A percentile compares a stretch with the other conserved stretches of the same genome.
Evolutionary conservation across 2,329 filamentous ascomycete species (phyloP).

Genomic region (Claviceps humidiphila): DNA sequence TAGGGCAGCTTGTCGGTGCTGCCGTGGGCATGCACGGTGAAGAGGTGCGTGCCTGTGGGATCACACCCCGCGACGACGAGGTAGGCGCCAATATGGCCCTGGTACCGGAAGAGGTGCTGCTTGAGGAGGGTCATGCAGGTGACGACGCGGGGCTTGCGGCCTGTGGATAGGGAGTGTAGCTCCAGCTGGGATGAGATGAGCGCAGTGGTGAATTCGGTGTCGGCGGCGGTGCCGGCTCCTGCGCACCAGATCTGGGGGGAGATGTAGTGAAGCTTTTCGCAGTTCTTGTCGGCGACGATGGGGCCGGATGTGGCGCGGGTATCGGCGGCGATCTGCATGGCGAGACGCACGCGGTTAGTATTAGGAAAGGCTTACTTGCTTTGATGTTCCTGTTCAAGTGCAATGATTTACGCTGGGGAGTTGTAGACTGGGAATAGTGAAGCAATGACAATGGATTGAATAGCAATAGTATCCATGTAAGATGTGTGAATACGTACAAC

Average conservation of each 20-base stretch:
- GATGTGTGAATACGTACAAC: slow-evolving; percentile 50
- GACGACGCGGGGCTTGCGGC: slow-evolving; percentile 90
- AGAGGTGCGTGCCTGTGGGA: slow-evolving; percentile 86
- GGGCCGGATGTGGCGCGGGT: slow-evolving; percentile 93
- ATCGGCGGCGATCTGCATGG: slow-evolving; percentile 76
- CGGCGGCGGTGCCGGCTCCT: slow-evolving; percentile 90
- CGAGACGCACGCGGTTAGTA: neutral
- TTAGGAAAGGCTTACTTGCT: neutral
- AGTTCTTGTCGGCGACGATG: slow-evolving; percentile 99
- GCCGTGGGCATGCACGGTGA: slow-evolving; percentile 96
- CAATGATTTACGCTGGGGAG: neutral
- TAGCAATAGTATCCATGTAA: neutral
- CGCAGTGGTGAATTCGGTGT: slow-evolving; percentile 97
- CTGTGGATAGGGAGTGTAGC: slow-evolving; percentile 89
- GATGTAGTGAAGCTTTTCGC: slow-evolving; percentile 99
- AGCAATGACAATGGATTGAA: neutral
- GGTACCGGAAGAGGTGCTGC: slow-evolving; percentile 97
- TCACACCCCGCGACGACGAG: slow-evolving; percentile 94
- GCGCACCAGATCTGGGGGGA: slow-evolving; percentile 98
- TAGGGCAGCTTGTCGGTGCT: slow-evolving; percentile 98
- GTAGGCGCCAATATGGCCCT: slow-evolving; percentile 95
- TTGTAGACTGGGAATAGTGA: neutral
- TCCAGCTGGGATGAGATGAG: slow-evolving; percentile 98
- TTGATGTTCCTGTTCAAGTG: neutral
- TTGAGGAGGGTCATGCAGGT: slow-evolving; percentile 99